phyloP scores from a whole-genome alignment of 257 asterid genomes.

The Nemophila menziesii region DNA sequence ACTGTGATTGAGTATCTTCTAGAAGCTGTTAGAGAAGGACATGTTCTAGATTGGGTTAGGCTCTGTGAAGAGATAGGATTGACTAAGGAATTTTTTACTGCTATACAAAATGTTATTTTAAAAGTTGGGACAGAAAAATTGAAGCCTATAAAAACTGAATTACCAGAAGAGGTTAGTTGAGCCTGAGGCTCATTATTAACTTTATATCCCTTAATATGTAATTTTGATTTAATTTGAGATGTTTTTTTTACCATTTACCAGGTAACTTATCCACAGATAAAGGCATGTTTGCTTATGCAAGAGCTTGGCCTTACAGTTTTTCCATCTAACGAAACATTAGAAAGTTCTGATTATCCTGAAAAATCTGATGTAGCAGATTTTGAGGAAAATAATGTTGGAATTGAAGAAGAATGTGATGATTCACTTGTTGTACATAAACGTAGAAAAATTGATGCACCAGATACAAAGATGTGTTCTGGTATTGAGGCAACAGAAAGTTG shows the following conservation, averaged over 20 bases:
- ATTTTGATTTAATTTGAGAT: background rate
- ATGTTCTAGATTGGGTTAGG: slow-evolving; percentile 57
- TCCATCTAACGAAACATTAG: slow-evolving; percentile 20
- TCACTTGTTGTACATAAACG: slow-evolving; percentile 33
- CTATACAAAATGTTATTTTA: slow-evolving; percentile 36
- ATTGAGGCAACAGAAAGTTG: slow-evolving; percentile 44
- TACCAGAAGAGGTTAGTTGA: slow-evolving; percentile 78
- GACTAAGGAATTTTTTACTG: slow-evolving; percentile 29
- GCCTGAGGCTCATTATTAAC: background rate
- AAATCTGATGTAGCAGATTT: slow-evolving; percentile 10
- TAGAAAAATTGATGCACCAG: slow-evolving; percentile 34
- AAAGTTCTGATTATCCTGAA: too few relatives aligned
- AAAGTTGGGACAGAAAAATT: slow-evolving; percentile 74
- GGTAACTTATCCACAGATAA: slow-evolving; percentile 67
- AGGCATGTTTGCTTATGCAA: slow-evolving; percentile 42
- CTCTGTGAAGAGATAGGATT: slow-evolving; percentile 55
- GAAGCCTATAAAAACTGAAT: slow-evolving; percentile 74
- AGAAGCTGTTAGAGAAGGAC: slow-evolving; percentile 80
- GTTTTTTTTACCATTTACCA: slow-evolving; percentile 18
- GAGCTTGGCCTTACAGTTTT: slow-evolving; percentile 36
- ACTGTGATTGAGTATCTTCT: slow-evolving; percentile 60
- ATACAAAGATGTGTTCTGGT: slow-evolving; percentile 13
- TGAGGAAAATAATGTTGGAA: slow-evolving; percentile 11
- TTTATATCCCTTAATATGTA: background rate
- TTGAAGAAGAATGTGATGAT: slow-evolving; percentile 16